Evolutionary conservation across 495 filamentous ascomycete genomes (phyloP).

Genomic region (Aspergillus cavernicola): DNA sequence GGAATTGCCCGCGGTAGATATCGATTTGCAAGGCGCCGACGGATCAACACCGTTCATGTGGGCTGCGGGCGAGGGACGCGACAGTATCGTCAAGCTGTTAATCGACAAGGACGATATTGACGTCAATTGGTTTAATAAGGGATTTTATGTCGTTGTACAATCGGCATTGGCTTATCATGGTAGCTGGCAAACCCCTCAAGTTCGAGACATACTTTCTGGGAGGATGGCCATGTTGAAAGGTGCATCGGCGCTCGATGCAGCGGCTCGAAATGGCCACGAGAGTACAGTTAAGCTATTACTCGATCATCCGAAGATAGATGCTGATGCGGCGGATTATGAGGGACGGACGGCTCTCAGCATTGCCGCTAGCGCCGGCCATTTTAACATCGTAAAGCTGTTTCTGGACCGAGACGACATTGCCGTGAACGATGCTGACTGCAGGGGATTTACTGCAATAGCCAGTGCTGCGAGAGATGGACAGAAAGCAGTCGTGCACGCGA

Average conservation of each 20-base stretch:
- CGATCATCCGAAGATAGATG: not conserved
- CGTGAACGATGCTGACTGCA: too few relatives aligned
- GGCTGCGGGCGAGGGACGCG: conserved; percentile 1
- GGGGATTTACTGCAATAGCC: too few relatives aligned
- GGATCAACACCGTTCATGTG: not conserved
- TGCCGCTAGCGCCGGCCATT: too few relatives aligned
- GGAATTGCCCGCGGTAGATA: not conserved
- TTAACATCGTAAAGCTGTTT: too few relatives aligned
- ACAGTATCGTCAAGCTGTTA: conserved; percentile 4
- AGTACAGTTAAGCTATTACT: not conserved
- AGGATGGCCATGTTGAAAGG: not conserved
- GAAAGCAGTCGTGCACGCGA: too few relatives aligned
- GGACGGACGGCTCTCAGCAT: too few relatives aligned
- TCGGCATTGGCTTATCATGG: too few relatives aligned
- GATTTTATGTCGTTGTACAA: too few relatives aligned
- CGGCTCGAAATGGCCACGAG: not conserved
- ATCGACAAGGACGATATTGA: not conserved
- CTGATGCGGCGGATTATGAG: too few relatives aligned
- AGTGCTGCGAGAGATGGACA: too few relatives aligned
- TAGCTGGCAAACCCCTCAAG: not conserved
- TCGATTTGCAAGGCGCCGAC: not conserved
- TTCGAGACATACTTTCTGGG: not conserved
- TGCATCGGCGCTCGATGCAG: not conserved
- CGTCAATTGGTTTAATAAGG: conserved; percentile 4
- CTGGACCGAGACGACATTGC: too few relatives aligned